phyloP scores from a whole-genome alignment of 148 eudicot species.

The Rhododendron mucronatum region DNA sequence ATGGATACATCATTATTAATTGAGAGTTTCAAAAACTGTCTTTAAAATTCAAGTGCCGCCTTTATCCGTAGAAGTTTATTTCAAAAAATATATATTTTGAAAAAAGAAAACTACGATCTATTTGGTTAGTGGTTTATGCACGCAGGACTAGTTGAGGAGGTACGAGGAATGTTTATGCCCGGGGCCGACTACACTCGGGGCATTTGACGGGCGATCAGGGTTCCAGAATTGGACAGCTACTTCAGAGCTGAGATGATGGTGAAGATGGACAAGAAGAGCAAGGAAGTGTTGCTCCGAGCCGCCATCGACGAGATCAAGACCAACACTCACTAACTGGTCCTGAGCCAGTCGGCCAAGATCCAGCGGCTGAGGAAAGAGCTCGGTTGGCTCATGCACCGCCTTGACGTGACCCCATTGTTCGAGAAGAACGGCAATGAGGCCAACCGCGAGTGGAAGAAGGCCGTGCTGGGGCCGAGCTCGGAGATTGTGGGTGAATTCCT shows the following conservation, averaged over 20 bases:
- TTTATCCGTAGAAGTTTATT: too few relatives aligned
- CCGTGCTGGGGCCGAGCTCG: conserved; percentile 6
- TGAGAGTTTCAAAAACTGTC: too few relatives aligned
- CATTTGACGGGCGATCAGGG: conserved; percentile 27
- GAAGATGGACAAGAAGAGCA: background rate
- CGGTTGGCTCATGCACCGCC: conserved; percentile 6
- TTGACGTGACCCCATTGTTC: conserved; percentile 11
- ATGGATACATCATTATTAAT: too few relatives aligned
- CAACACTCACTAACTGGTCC: conserved; percentile 14
- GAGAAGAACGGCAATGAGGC: background rate
- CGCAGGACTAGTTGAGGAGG: conserved; percentile 29
- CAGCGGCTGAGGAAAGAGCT: conserved; percentile 10
- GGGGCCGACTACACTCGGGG: conserved; percentile 21
- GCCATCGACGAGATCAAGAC: conserved; percentile 20
- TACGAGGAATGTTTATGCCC: conserved; percentile 13
- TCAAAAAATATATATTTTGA: too few relatives aligned
- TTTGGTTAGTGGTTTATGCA: background rate
- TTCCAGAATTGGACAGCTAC: conserved; percentile 21
- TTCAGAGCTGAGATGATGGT: background rate
- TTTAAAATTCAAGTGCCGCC: too few relatives aligned
- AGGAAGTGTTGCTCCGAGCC: background rate
- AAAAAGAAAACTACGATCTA: too few relatives aligned
- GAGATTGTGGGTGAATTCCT: conserved; percentile 7
- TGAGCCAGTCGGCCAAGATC: conserved; percentile 13
- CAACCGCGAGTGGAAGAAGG: conserved; percentile 11